A percentile compares a stretch with the other conserved stretches of the same genome.
Evolutionary conservation across 106 monocot species (phyloP).

Genomic region (Dactylorhiza incarnata): DNA sequence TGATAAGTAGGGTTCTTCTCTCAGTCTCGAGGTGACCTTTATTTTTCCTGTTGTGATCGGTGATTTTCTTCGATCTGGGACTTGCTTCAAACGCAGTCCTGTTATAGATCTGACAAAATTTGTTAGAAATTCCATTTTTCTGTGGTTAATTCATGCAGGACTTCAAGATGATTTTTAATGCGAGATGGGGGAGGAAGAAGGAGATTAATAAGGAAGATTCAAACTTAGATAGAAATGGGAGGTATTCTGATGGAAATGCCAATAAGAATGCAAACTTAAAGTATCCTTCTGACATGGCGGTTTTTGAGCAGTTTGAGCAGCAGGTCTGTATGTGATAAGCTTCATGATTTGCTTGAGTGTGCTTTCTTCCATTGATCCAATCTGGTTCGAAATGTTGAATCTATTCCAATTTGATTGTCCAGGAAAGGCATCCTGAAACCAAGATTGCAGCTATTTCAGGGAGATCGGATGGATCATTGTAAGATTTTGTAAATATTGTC

Average conservation of each 20-base stretch:
- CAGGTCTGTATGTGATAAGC: constrained; percentile 26
- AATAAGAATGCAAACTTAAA: constrained; percentile 18
- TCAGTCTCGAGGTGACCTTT: neutral
- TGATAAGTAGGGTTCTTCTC: neutral
- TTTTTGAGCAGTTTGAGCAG: constrained; percentile 62
- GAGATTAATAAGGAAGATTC: constrained; percentile 24
- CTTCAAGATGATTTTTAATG: constrained; percentile 48
- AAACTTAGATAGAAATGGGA: constrained; percentile 7
- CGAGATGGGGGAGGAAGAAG: constrained; percentile 42
- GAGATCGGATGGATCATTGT: constrained; percentile 24
- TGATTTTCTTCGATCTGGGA: neutral
- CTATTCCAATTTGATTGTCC: neutral
- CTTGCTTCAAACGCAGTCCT: neutral
- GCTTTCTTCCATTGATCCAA: neutral
- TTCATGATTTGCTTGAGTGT: neutral
- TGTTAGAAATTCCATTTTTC: neutral
- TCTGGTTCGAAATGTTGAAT: neutral
- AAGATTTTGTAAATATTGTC: constrained; percentile 15
- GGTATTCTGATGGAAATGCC: constrained; percentile 10
- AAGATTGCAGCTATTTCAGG: constrained; percentile 21
- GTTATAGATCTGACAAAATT: neutral
- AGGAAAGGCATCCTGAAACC: constrained; percentile 16
- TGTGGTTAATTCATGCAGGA: constrained; percentile 25
- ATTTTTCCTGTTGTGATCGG: neutral
- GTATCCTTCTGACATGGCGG: constrained; percentile 34